Evolutionary conservation across 164 flowering plant species (phyloP).

Genomic region (Magnolia sinica): DNA sequence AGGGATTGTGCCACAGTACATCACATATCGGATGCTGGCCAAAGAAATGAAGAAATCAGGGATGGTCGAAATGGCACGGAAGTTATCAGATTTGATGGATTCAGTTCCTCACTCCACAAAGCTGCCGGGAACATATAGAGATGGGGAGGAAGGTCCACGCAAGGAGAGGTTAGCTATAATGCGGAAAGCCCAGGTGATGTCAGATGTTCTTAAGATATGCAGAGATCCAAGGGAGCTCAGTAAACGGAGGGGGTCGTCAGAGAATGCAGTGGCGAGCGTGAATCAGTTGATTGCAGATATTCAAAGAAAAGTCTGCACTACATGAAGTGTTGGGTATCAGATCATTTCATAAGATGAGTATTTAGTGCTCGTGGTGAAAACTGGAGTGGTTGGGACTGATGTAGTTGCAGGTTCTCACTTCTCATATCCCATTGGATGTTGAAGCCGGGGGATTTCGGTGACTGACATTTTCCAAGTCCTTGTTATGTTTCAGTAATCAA

Average conservation of each 20-base stretch:
- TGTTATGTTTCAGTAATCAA: neutral
- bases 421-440: neutral
- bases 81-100: conserved; percentile 45
- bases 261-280: conserved; percentile 34
- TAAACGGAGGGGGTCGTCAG: conserved; percentile 30
- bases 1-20: conserved; percentile 62
- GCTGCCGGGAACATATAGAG: conserved; percentile 47
- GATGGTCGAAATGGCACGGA: conserved; percentile 40
- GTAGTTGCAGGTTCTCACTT: neutral
- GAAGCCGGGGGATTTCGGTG: neutral
- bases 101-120: conserved; percentile 58
- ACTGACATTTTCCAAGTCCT: neutral
- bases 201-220: conserved; percentile 52
- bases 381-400: neutral
- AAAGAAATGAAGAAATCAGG: conserved; percentile 52
- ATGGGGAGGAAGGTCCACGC: conserved; percentile 21
- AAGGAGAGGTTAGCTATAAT: conserved; percentile 46
- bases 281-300: conserved; percentile 29
- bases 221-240: conserved; percentile 48
- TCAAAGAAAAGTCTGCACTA: conserved; percentile 7
- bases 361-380: neutral
- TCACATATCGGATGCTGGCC: conserved; percentile 54
- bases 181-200: conserved; percentile 55
- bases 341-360: neutral
- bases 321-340: neutral